These are phyloP conservation scores for Cymbidium sinense DNA, from an alignment of 106 monocot species.

Conservation along the genomic window DNA sequence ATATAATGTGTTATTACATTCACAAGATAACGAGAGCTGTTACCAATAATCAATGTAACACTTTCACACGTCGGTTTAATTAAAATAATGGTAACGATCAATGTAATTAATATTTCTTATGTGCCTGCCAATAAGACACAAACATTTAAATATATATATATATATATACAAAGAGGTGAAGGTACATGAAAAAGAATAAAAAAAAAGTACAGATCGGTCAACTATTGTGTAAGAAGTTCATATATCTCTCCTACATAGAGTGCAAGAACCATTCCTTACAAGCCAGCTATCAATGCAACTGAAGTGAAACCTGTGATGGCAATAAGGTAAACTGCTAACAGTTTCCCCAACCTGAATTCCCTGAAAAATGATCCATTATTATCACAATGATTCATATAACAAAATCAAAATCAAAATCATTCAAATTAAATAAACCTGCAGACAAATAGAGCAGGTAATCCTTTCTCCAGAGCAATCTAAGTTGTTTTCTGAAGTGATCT, in stretches of 20 bases:
- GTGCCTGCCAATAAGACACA: too few species aligned
- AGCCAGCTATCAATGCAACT: conserved; percentile 85
- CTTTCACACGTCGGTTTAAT: too few species aligned
- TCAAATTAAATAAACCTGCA: conserved; percentile 28
- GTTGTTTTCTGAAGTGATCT: conserved; percentile 33
- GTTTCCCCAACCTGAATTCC: conserved; percentile 63
- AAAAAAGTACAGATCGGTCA: not conserved
- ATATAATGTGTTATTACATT: too few species aligned
- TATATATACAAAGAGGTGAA: not conserved
- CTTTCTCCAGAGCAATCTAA: conserved; percentile 43
- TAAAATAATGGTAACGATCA: too few species aligned
- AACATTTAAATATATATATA: too few species aligned
- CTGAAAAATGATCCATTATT: conserved; percentile 24
- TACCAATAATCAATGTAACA: too few species aligned
- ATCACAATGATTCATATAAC: not conserved
- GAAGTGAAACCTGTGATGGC: conserved; percentile 73
- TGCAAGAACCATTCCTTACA: conserved; percentile 65
- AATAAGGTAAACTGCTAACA: conserved; percentile 55
- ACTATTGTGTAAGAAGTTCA: conserved; percentile 8
- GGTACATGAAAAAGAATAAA: not conserved
- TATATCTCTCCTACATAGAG: conserved; percentile 58
- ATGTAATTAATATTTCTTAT: too few species aligned
- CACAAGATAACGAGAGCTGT: too few species aligned
- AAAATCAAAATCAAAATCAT: not conserved
- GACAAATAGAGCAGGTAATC: conserved; percentile 60